Evolutionary conservation across 2,329 filamentous ascomycete genomes (phyloP).

Genomic region (Colletotrichum cereale): DNA sequence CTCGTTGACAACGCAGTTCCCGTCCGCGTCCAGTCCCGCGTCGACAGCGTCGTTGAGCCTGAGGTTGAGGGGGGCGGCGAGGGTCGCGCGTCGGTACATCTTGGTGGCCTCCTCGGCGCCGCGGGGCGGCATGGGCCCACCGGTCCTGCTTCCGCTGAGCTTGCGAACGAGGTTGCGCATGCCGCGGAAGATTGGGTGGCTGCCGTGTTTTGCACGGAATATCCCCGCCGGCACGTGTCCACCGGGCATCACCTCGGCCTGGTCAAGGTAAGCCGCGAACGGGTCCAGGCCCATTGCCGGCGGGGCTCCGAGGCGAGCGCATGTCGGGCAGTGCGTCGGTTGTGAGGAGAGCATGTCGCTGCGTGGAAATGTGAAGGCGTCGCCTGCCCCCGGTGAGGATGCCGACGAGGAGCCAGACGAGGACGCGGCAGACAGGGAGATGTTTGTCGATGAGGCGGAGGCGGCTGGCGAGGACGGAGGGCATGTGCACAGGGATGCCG

Average conservation of each 20-base stretch:
- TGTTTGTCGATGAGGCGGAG: constrained; percentile 42
- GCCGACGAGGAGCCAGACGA: constrained; percentile 43
- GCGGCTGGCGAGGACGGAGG: constrained; percentile 48
- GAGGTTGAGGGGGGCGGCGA: background rate
- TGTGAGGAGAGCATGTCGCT: constrained; percentile 37
- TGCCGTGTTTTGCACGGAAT: constrained; percentile 31
- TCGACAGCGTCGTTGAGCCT: constrained; percentile 38
- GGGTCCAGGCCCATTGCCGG: constrained; percentile 36
- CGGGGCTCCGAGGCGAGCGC: constrained; percentile 37
- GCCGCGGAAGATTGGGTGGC: constrained; percentile 36
- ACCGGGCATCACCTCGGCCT: constrained; percentile 5
- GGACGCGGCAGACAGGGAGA: constrained; percentile 42
- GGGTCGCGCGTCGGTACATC: constrained; percentile 36
- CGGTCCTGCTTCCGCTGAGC: constrained; percentile 32
- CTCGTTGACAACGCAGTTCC: constrained; percentile 41
- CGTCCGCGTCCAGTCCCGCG: constrained; percentile 29
- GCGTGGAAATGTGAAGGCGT: constrained; percentile 39
- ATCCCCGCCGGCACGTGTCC: constrained; percentile 11
- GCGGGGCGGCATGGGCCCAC: constrained; percentile 29
- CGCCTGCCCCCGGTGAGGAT: constrained; percentile 23
- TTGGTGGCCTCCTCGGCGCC: constrained; percentile 32
- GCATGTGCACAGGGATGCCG: constrained; percentile 51
- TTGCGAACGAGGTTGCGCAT: constrained; percentile 37
- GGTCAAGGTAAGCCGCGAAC: constrained; percentile 22
- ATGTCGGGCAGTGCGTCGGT: constrained; percentile 32